phyloP scores from a whole-genome alignment of 129 eudicot species.

The Centaurea solstitialis region DNA sequence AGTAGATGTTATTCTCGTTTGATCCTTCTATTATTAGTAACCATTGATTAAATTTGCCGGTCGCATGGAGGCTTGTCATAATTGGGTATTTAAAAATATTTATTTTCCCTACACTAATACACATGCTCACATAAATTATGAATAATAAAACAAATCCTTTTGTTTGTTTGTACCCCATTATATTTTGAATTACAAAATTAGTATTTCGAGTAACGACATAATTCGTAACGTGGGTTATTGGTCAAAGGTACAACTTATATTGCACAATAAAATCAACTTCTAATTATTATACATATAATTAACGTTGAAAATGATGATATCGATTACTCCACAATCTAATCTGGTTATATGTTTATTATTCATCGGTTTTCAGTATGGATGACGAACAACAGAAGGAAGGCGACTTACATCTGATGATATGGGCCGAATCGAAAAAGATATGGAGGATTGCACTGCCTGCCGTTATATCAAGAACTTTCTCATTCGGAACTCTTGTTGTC shows the following conservation, averaged over 20 bases:
- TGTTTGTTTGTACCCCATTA: neutral
- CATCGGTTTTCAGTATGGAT: neutral
- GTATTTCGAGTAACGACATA: neutral
- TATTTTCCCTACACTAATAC: neutral
- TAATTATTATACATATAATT: too few species aligned
- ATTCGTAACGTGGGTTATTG: neutral
- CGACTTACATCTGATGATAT: constrained; percentile 12
- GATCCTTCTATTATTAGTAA: too few species aligned
- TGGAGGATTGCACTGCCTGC: constrained; percentile 52
- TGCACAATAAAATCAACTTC: too few species aligned
- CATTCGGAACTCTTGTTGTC: constrained; percentile 43
- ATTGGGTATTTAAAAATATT: too few species aligned
- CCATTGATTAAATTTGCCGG: too few species aligned
- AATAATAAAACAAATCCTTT: too few species aligned
- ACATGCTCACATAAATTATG: neutral
- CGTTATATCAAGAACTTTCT: neutral
- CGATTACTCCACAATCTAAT: neutral
- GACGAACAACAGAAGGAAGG: neutral
- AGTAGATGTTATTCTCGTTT: too few species aligned
- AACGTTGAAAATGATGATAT: neutral
- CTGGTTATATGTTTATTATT: too few species aligned
- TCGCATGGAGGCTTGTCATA: too few species aligned
- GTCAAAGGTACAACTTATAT: too few species aligned
- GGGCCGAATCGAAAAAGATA: constrained; percentile 40
- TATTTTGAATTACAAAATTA: neutral